Evolutionary conservation across 2,329 filamentous ascomycete genomes (phyloP).

Genomic region (Tolypocladium guangdongense): DNA sequence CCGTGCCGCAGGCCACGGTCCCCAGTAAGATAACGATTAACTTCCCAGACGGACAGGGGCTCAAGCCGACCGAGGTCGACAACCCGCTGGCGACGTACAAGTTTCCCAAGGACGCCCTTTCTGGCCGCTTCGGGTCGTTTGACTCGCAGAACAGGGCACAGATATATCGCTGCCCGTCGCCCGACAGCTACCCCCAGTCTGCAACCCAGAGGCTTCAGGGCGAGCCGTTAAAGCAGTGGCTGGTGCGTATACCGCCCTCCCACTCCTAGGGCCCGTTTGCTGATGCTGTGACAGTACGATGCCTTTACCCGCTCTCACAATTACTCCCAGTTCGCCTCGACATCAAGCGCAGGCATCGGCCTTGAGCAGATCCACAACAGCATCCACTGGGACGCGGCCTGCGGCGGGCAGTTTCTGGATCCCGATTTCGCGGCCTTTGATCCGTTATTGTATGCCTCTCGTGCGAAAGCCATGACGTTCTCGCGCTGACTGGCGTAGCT

Average conservation of each 20-base stretch:
- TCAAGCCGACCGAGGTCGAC: conserved; percentile 22
- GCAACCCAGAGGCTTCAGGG: conserved; percentile 24
- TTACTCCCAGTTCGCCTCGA: conserved; percentile 24
- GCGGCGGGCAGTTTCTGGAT: conserved; percentile 29
- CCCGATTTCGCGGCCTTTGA: conserved; percentile 33
- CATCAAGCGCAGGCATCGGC: conserved; percentile 24
- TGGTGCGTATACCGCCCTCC: conserved; percentile 21
- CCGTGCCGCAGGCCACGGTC: conserved; percentile 31
- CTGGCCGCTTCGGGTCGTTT: conserved; percentile 25
- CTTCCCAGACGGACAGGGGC: conserved; percentile 24
- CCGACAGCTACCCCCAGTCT: conserved; percentile 25
- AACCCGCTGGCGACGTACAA: conserved; percentile 44
- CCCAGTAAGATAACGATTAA: conserved; percentile 25
- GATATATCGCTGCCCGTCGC: conserved; percentile 29
- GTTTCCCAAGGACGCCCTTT: conserved; percentile 30
- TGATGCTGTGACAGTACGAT: conserved; percentile 23
- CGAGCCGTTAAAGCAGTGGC: conserved; percentile 26
- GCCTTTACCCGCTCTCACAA: conserved; percentile 23
- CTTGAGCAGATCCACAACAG: conserved; percentile 32
- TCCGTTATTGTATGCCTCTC: conserved; percentile 28
- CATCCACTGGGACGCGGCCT: conserved; percentile 29
- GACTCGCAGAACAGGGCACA: conserved; percentile 16
- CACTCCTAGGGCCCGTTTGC: background rate
- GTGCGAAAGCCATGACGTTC: background rate
- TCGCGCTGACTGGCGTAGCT: conserved; percentile 12